Conservation (phyloP, 148 eudicot species). For the Cornus suecica region DNA sequence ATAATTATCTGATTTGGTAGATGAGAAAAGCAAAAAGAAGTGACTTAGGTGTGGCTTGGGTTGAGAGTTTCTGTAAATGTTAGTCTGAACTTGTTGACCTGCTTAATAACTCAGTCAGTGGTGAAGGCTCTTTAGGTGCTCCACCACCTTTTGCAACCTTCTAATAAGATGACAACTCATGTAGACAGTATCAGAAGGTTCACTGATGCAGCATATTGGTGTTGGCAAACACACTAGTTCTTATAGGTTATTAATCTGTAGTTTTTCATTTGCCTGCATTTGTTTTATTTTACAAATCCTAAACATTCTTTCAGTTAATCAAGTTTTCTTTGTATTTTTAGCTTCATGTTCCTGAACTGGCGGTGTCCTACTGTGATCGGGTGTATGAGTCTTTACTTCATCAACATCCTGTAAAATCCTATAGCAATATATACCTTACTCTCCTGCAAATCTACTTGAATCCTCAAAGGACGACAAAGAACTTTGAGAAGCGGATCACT, state of each 20-base stretch:
- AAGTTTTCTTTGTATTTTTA: slow-evolving; percentile 25
- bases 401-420: slow-evolving; percentile 55
- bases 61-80: slow-evolving; percentile 2
- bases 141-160: not conserved
- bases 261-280: slow-evolving; percentile 4
- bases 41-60: not conserved
- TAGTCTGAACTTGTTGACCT: not conserved
- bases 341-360: slow-evolving; percentile 95
- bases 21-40: not conserved
- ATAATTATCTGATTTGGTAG: not conserved
- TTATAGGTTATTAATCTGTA: not conserved
- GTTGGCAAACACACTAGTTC: not conserved
- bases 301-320: not conserved
- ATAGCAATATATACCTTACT: slow-evolving; percentile 76
- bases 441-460: slow-evolving; percentile 91
- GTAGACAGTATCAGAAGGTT: not conserved
- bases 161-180: not conserved
- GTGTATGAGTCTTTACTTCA: slow-evolving; percentile 69
- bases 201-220: not conserved
- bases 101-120: not conserved
- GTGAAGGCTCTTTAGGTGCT: not conserved
- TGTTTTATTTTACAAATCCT: not conserved
- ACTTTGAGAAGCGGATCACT: slow-evolving; percentile 71
- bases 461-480: slow-evolving; percentile 72
- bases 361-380: slow-evolving; percentile 89